Conservation (phyloP, 2,329 filamentous ascomycete genomes). For the Colletotrichum gloeosporioides region DNA sequence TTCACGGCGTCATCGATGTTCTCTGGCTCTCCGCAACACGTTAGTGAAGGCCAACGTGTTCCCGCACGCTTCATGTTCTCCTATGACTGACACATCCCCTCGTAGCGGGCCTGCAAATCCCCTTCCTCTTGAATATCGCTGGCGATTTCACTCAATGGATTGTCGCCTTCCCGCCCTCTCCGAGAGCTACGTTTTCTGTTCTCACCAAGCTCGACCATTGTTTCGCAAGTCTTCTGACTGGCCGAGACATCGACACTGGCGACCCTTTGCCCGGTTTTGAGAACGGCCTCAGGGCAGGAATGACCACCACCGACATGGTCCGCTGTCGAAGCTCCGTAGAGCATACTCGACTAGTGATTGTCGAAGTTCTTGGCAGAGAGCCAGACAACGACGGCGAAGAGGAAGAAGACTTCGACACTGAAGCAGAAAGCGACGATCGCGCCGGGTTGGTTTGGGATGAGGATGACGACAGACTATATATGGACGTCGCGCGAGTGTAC, state of each 20-base stretch:
- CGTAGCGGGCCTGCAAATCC: slow-evolving; percentile 78
- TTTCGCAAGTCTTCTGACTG: slow-evolving; percentile 77
- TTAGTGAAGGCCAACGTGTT: slow-evolving; percentile 51
- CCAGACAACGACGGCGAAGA: slow-evolving; percentile 35
- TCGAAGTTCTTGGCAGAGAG: slow-evolving; percentile 65
- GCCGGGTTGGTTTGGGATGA: slow-evolving; percentile 41
- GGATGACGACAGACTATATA: slow-evolving; percentile 57
- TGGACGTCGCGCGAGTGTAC: slow-evolving; percentile 79
- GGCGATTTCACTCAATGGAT: slow-evolving; percentile 76
- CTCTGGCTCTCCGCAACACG: slow-evolving; percentile 89
- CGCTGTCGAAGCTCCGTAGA: slow-evolving; percentile 83
- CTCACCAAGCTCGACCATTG: slow-evolving; percentile 83
- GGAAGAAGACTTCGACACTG: slow-evolving; percentile 33
- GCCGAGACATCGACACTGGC: slow-evolving; percentile 69
- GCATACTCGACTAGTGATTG: slow-evolving; percentile 72
- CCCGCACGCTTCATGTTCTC: not conserved
- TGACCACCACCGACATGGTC: slow-evolving; percentile 85
- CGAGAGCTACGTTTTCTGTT: slow-evolving; percentile 71
- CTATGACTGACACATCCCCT: not conserved
- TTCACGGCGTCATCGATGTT: slow-evolving; percentile 78
- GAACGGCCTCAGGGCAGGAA: slow-evolving; percentile 64
- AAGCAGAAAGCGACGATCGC: slow-evolving; percentile 37
- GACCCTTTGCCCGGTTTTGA: slow-evolving; percentile 75
- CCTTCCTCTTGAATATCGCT: slow-evolving; percentile 81
- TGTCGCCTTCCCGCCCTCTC: slow-evolving; percentile 71